phyloP scores from a whole-genome alignment of 768 basidiomycete species.

The Mycena haematopus region DNA sequence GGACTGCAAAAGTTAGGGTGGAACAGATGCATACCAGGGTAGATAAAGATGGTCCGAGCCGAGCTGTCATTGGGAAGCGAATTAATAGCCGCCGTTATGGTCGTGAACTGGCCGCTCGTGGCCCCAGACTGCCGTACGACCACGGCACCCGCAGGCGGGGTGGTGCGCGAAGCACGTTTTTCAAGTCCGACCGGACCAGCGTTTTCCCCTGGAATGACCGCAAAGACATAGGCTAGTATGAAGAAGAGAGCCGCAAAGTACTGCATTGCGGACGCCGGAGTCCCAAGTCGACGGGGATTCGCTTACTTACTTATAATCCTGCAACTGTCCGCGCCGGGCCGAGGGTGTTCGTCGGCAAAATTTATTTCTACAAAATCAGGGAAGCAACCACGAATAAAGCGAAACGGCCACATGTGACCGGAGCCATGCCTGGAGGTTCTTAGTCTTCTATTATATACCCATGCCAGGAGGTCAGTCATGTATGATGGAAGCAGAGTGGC shows the following conservation, averaged over 20 bases:
- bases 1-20: too few relatives aligned
- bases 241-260: constrained; percentile 12
- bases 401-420: neutral
- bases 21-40: neutral
- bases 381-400: too few relatives aligned
- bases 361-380: neutral
- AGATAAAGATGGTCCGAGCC: constrained; percentile 11
- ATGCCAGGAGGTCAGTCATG: neutral
- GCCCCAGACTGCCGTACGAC: constrained; percentile 8
- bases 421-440: neutral
- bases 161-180: constrained; percentile 10
- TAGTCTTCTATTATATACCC: too few relatives aligned
- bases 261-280: neutral
- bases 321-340: constrained; percentile 1
- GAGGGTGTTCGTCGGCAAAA: constrained; percentile 10
- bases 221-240: neutral
- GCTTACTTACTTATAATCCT: neutral
- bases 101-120: constrained; percentile 6
- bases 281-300: neutral
- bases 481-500: neutral
- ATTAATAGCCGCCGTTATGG: constrained; percentile 11
- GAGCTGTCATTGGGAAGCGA: constrained; percentile 10
- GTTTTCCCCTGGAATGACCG: neutral
- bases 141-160: constrained; percentile 5
- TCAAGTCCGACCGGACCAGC: constrained; percentile 7